phyloP scores from a whole-genome alignment of 1,139 yeast genomes.

The Sugiyamaella grinbergsii region DNA sequence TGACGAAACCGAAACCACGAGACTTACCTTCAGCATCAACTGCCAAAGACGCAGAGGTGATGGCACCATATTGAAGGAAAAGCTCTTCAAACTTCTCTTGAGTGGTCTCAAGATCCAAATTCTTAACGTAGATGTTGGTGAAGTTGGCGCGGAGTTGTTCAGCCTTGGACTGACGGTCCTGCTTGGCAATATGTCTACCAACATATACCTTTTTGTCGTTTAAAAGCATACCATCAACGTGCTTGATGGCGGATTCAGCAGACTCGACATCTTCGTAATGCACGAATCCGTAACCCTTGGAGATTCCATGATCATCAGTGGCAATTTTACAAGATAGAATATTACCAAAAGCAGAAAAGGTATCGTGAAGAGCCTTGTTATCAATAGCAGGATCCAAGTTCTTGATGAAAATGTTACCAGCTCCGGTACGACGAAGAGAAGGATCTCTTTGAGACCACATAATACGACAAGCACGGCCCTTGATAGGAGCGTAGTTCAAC shows the following conservation, averaged over 20 bases:
- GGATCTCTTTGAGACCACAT: conserved; percentile 99
- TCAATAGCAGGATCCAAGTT: conserved; percentile 98
- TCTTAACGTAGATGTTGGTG: conserved; percentile 95
- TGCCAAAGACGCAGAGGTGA: conserved; percentile 84
- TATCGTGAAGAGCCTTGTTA: conserved; percentile 98
- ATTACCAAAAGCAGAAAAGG: conserved; percentile 95
- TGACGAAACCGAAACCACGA: conserved; percentile 94
- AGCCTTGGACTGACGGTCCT: conserved; percentile 93
- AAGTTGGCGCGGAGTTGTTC: conserved; percentile 90
- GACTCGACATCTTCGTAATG: conserved; percentile 94
- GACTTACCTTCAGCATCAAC: conserved; percentile 86
- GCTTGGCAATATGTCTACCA: conserved; percentile 90
- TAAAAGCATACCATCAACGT: conserved; percentile 97
- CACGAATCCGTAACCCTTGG: conserved; percentile 97
- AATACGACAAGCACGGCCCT: conserved; percentile 98
- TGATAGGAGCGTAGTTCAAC: conserved; percentile 89
- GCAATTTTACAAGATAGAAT: conserved; percentile 98
- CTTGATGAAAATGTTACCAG: conserved; percentile 96
- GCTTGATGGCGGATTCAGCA: conserved; percentile 94
- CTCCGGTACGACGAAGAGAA: conserved; percentile 90
- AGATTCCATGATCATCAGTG: conserved; percentile 86
- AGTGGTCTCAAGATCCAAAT: conserved; percentile 74
- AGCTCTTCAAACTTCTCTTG: conserved; percentile 68
- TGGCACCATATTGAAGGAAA: conserved; percentile 73
- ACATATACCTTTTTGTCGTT: conserved; percentile 96